Conservation (phyloP, 129 eudicot genomes). For the Glebionis coronaria region DNA sequence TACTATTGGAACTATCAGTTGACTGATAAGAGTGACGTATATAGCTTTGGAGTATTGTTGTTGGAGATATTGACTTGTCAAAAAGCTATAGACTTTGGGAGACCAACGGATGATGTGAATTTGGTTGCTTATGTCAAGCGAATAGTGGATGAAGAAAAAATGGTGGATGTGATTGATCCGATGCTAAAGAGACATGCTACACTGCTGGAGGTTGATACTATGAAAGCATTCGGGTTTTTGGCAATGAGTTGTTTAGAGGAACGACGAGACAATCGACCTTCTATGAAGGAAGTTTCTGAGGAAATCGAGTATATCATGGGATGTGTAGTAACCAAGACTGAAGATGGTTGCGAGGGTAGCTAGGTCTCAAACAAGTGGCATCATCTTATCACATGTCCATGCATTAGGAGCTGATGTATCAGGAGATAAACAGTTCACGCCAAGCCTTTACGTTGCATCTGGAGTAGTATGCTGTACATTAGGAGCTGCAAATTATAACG, state of each 20-base stretch:
- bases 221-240: constrained; percentile 61
- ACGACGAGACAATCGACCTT: constrained; percentile 58
- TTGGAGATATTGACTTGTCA: constrained; percentile 53
- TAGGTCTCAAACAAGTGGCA: not conserved
- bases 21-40: constrained; percentile 71
- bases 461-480: not conserved
- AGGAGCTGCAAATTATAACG: not conserved
- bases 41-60: constrained; percentile 69
- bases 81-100: constrained; percentile 55
- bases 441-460: not conserved
- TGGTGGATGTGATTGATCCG: constrained; percentile 52
- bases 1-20: constrained; percentile 61
- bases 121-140: constrained; percentile 54
- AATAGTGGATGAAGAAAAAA: constrained; percentile 44
- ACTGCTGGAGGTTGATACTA: constrained; percentile 47
- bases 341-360: constrained; percentile 5
- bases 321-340: constrained; percentile 7
- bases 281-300: constrained; percentile 70
- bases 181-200: constrained; percentile 38
- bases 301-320: constrained; percentile 64
- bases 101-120: constrained; percentile 61
- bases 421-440: not conserved
- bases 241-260: constrained; percentile 68
- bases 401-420: too few species aligned
- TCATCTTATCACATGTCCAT: not conserved